These are phyloP conservation scores for Thalassiosira profunda DNA, from an alignment of 108 stramenopile species.

Conservation along the genomic window DNA sequence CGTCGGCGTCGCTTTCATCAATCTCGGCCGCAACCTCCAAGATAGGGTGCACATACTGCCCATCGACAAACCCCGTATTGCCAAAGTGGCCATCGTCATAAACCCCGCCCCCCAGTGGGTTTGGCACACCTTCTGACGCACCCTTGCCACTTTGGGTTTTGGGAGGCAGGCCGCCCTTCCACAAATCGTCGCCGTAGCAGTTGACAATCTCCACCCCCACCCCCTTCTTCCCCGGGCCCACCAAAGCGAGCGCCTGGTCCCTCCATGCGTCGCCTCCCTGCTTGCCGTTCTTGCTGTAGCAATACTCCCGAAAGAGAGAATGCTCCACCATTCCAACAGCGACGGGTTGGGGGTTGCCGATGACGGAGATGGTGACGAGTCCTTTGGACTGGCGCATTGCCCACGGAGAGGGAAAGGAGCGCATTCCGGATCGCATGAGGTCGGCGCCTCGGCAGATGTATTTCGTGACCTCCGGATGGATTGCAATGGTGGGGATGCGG, in stretches of 20 bases:
- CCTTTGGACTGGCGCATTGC: slow-evolving; percentile 43
- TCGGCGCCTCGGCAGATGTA: slow-evolving; percentile 87
- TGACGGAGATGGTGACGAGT: slow-evolving; percentile 55
- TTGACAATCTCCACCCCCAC: slow-evolving; percentile 68
- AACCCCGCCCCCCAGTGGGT: slow-evolving; percentile 50
- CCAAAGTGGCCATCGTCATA: slow-evolving; percentile 84
- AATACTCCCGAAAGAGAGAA: slow-evolving; percentile 39
- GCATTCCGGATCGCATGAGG: slow-evolving; percentile 84
- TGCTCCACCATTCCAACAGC: slow-evolving; percentile 66
- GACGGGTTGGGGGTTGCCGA: slow-evolving; percentile 77
- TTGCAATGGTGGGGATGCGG: slow-evolving; percentile 38
- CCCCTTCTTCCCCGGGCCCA: slow-evolving; percentile 71
- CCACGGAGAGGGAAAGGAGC: slow-evolving; percentile 44
- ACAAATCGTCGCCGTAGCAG: slow-evolving; percentile 90
- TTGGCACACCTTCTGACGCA: slow-evolving; percentile 6
- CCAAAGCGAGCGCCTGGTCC: slow-evolving; percentile 1
- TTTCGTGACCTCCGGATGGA: slow-evolving; percentile 60
- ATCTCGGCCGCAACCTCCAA: slow-evolving; percentile 6
- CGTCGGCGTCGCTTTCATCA: slow-evolving; percentile 16
- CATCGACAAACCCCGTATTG: slow-evolving; percentile 78
- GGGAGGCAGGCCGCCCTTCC: slow-evolving; percentile 43
- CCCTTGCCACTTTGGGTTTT: neutral
- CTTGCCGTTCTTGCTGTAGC: slow-evolving; percentile 24
- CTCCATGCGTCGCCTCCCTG: no score
- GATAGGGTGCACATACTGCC: slow-evolving; percentile 52